Evolutionary conservation across 2,329 filamentous ascomycete species (phyloP), one percentile per base, ranked within the genome.

Genomic region (Aspergillus melleus): DNA sequence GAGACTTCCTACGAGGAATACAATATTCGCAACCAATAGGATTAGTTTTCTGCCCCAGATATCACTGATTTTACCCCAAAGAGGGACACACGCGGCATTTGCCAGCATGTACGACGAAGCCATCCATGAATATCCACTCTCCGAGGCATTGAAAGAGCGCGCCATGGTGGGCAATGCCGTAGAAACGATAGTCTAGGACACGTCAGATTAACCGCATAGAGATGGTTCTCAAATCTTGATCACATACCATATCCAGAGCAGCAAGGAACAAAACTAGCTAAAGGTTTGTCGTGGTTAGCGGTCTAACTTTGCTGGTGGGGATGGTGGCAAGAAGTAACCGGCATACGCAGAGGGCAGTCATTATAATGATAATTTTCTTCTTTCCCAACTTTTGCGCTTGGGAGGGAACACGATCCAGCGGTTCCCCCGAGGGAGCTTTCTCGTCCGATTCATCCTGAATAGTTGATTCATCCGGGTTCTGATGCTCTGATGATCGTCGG

Each of bases 41-140:
- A 88, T 81, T 12, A 82, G 83, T 66, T 89, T 90, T 46, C 88
- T 79, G 2, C 88, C 87, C 76, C 84, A 89, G 59, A 90, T 89
- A 64, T 90, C 88, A 49, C 84, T 86, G 22, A 88, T 74, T 67
- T 88, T 88, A 22, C 85, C 85, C 84, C 85, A 88, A 32, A 84
- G 78, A 2, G 84, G 84, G 2, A 83, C 83, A 20, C 82, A 76
- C 14, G 78, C 72, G 22, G 80, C 76, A 64, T 80, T 78, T 55
- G 75, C 77, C 54, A 81, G 69, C 16, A 81, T 70, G 64, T 79
- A 81, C 10, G 79, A 76, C 16, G 77, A 79, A 19, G 79, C 78
- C 62, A 82, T 79, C 79, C 78, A 83, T 58, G 80, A 78, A 64
- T 80, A 80, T 44, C 78, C 76, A 61, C 77, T 73, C 63, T 77